Evolutionary conservation across 768 basidiomycete genomes (phyloP).

Genomic region (Rhizopogon rudus): DNA sequence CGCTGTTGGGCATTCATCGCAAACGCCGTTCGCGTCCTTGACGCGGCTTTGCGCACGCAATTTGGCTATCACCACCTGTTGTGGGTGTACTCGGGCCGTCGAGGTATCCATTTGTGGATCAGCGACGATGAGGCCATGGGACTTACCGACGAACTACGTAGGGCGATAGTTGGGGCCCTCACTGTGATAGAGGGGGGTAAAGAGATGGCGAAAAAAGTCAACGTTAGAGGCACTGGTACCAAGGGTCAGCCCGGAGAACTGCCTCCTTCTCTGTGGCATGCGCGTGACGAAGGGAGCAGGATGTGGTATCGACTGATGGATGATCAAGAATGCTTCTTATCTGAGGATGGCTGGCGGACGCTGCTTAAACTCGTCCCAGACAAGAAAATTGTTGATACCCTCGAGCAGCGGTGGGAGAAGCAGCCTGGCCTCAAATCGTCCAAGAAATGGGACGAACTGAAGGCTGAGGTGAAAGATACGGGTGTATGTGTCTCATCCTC

Average conservation of each 20-base stretch:
- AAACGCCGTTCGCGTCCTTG: constrained; percentile 84
- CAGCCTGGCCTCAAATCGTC: constrained; percentile 50
- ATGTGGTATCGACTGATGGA: constrained; percentile 62
- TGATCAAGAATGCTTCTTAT: constrained; percentile 82
- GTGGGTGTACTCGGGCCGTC: constrained; percentile 98
- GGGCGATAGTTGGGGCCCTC: constrained; percentile 81
- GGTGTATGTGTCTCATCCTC: background rate
- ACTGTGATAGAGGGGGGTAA: constrained; percentile 80
- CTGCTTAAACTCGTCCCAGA: constrained; percentile 77
- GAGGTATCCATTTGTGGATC: constrained; percentile 98
- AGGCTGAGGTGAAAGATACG: constrained; percentile 19
- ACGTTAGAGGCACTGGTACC: constrained; percentile 47
- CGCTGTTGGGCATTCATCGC: constrained; percentile 95
- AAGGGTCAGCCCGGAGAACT: constrained; percentile 29
- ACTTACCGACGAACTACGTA: constrained; percentile 88
- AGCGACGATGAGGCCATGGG: constrained; percentile 85
- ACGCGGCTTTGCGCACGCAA: constrained; percentile 73
- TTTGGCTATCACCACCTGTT: constrained; percentile 89
- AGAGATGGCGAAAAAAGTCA: constrained; percentile 78
- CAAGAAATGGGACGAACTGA: constrained; percentile 73
- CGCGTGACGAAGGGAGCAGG: constrained; percentile 43
- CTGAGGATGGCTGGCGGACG: constrained; percentile 65
- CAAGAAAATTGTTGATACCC: constrained; percentile 35
- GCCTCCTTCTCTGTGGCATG: constrained; percentile 67
- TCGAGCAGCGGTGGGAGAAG: constrained; percentile 57